Percentiles rank a stretch among this genome's conserved stretches.
These are phyloP conservation scores for Pleodorina starrii DNA, from an alignment of 139 green algal species.

Conservation along the genomic window DNA sequence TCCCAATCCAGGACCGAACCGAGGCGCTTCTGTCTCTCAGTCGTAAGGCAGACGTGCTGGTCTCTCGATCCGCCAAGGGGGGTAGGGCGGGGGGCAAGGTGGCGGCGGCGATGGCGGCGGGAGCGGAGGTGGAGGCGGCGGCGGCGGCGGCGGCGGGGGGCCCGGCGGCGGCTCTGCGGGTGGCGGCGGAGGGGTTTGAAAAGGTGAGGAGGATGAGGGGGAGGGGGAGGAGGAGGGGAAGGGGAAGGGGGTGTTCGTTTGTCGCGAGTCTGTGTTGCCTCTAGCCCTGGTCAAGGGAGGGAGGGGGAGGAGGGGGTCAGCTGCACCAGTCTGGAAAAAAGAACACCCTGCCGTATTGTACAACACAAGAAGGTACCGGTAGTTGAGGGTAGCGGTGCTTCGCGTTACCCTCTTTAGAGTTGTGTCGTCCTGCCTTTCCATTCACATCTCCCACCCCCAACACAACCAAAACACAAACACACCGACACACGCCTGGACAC, in stretches of 20 bases:
- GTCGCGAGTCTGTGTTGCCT: not conserved
- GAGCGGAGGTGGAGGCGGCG: not conserved
- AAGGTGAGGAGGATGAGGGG: not conserved
- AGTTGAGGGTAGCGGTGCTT: no score
- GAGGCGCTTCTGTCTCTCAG: conserved; percentile 1
- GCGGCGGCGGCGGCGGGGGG: not conserved
- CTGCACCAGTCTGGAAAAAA: no score
- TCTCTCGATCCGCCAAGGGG: not conserved
- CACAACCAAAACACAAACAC: no score
- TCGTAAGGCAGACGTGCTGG: not conserved
- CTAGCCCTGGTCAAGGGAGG: no score
- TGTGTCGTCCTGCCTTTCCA: no score
- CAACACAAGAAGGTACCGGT: no score
- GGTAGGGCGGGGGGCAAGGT: not conserved
- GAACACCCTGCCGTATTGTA: no score
- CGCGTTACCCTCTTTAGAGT: no score
- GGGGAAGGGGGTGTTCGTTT: not conserved
- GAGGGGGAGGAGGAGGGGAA: no score
- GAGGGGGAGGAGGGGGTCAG: no score
- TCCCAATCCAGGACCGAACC: not conserved
- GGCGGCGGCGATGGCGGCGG: conserved; percentile 8
- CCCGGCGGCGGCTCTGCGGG: not conserved
- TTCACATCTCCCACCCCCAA: no score
- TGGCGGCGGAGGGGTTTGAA: not conserved
- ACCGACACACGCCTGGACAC: no score